Evolutionary conservation across 2,329 filamentous ascomycete species (phyloP).

Genomic region (Chalaropsis thielavioides): DNA sequence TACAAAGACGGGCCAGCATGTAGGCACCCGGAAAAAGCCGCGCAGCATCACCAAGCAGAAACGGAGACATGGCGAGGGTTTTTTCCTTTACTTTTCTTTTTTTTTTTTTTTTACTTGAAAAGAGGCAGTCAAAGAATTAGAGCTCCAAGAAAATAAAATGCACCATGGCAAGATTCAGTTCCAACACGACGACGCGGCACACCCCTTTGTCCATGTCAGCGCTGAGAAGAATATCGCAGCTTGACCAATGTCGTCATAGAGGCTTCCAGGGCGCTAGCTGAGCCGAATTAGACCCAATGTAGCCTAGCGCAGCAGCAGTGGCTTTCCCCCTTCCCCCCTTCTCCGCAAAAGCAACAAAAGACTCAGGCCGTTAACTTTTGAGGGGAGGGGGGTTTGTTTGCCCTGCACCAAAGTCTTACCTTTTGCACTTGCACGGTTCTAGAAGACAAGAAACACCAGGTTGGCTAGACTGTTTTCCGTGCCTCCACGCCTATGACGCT

Average conservation of each 20-base stretch:
- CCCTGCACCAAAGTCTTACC: neutral
- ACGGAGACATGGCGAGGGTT: neutral
- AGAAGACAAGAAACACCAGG: neutral
- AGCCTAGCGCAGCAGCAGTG: neutral
- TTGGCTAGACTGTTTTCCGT: neutral
- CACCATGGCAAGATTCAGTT: neutral
- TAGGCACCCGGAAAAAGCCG: neutral
- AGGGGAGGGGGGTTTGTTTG: neutral
- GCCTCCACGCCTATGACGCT: neutral
- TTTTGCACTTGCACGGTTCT: neutral
- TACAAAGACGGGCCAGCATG: neutral
- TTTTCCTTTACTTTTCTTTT: neutral
- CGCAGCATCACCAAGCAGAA: neutral
- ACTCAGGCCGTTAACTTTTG: neutral
- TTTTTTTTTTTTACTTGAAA: too few species aligned
- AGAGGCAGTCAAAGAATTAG: neutral
- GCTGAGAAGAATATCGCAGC: neutral
- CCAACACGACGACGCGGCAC: too few species aligned
- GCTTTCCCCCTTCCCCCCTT: conserved; percentile 6
- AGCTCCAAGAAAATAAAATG: too few species aligned
- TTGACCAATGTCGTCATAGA: conserved; percentile 11
- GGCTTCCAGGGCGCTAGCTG: neutral
- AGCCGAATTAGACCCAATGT: neutral
- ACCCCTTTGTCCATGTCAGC: neutral
- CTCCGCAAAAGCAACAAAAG: conserved; percentile 8